Base-by-base conservation (phyloP, 2,329 filamentous ascomycete genomes). In the Alternaria burnsii region DNA sequence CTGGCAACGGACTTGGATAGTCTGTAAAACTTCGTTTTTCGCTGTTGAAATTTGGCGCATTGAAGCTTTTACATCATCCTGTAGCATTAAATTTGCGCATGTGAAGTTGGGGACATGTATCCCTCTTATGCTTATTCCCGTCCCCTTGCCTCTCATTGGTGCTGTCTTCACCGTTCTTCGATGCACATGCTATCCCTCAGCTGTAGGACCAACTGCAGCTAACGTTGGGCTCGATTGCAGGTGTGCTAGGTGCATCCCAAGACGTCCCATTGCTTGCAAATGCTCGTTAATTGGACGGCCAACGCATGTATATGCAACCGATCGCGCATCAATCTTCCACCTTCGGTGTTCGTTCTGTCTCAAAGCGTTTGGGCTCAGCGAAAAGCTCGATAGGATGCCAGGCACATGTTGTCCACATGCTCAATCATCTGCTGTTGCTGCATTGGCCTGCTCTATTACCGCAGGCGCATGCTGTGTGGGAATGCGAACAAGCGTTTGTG, bases 401-500 rank as follows among this genome's bases (percentile, higher is more conserved):
- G 40, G 66, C 18, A 28, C 36, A 56, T 26, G 7, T 43, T n/a
- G 71, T 43, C 52, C n/a, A 20, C 20, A 32, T 38, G 46, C 50
- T 78, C 76, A 78, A 46, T 78, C 75, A 2, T 70, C 65, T 8
- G 66, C 61, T 47, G 65, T 69, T n/a, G 72, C 71, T 46, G 73
- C 71, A 46, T 67, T 73, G 38, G 71, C 61, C 51, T 79, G 77
- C 54, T 76, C 71, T 20, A 77, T 69, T 6, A 79, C 61, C 20
- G 74, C 69, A 36, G 74, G 76, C 3, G 78, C 79, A 68, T 94
- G 91, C 68, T 94, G 90, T 16, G 91, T 93, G 1, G 92, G 92
- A 68, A 95, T 94, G 65, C 92, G 88, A 36, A 96, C 92, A 16
- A 96, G 84, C 18, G 92, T 94, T 74, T 94, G 91, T 2, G 92